Base-by-base conservation (phyloP, 2,329 filamentous ascomycete genomes). In the Zarea fungicola region DNA sequence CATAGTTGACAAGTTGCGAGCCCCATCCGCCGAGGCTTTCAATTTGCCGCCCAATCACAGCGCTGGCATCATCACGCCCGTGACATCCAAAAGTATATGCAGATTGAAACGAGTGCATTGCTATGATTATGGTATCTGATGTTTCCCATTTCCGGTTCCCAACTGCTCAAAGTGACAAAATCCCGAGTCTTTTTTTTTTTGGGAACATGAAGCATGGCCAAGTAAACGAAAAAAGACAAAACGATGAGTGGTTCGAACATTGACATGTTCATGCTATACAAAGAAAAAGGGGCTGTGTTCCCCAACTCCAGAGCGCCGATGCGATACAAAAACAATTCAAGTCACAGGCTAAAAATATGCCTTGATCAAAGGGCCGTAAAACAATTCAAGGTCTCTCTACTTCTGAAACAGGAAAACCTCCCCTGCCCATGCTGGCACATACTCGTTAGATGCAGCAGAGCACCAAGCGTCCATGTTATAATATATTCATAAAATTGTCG, bases 401-500 rank as follows among this genome's bases (percentile, higher is more conserved):
- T 43, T 23, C 35, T 26, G 22, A 6, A 35, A 48, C 11, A 19
- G 26, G 36, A 41, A 28, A 39, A 34, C 19, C 19, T 21, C 28
- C 34, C 42, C 6, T 48, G 29, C 36, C 28, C 13, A 13, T n/a
- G 14, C 36, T 16, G 37, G 19, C 18, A 16, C 8, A 35, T 18
- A n/a, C n/a, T 31, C 9, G 22, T 21, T 31, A 21, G 14, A 23
- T 16, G 18, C 32, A 9, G 18, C n/a, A n/a, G n/a, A n/a, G 23
- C 31, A 22, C 25, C 35, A 31, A 36, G 29, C 47, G 43, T 43
- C 47, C n/a, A 49, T 42, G 41, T 41, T 44, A 34, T 39, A 39
- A 19, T 44, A 44, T 44, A 39, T 49, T 49, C 48, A 26, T 49
- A 26, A 49, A 42, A 34, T n/a, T 21, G 48, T 44, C 41, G 40